Evolutionary conservation across 23 red algal species (phyloP), one percentile per base, ranked within the genome.

Genomic region (Agarophyton chilense): DNA sequence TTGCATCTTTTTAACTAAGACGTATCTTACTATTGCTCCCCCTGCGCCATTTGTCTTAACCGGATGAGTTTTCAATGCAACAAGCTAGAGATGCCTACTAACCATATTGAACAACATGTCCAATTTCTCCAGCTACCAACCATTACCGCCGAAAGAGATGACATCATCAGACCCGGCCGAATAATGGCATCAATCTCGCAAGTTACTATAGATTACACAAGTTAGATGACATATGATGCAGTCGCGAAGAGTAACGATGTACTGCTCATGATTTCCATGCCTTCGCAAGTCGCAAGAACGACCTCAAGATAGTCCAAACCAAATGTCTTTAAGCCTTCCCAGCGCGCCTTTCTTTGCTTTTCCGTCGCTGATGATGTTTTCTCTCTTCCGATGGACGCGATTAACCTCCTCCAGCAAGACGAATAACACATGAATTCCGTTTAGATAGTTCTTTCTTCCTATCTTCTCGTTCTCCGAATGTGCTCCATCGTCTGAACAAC

Each of bases 391-490:
- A 39, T 89, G 85, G 21, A 78, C 52, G 33, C 85, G 66, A 38
- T 66, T 52, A 89, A 95, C 52, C 62, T 95, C 82, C 4, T 47
- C 43, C 62, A 95, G 62, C 58, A 91, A 86, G 36, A 86, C 78
- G 42, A 92, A 86, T 34, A 96, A 45, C 28, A 92, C 76, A 39
- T 96, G 79, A 24, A 92, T 65, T 28, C 88, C 94, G 43, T 92
- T 1, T 13, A 96, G 18, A 29, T 88, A 92, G 67, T 92, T 96
- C 82, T 87, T 92, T 78, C 76, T 83, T n/a, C 72, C 73, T 24
- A 96, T 96, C 83, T 91, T 92, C 46, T 96, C 94, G 72, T 96
- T 96, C 40, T 86, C 78, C 49, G 85, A 86, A 75, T 96, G 94
- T 10, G 88, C 81, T 28, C 84, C 84, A 53, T 90, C 94, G 81